Conservation (phyloP, 208 protist genomes). For the Trypanosoma mega region DNA sequence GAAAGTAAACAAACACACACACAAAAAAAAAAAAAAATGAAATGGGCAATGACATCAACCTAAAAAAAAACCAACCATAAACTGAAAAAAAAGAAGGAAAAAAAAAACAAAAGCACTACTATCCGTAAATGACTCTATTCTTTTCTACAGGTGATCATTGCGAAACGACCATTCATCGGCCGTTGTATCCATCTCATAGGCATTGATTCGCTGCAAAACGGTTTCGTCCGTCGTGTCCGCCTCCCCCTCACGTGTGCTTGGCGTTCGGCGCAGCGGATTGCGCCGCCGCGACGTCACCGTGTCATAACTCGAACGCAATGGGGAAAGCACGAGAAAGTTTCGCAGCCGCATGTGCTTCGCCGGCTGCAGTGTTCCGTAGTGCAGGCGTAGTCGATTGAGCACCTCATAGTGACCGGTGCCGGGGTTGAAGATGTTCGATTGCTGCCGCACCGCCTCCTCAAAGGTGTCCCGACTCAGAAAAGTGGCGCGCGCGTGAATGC, state of each 20-base stretch:
- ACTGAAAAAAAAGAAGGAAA: neutral
- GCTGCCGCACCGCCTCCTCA: conserved; percentile 48
- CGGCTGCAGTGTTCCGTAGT: conserved; percentile 40
- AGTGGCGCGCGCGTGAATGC: conserved; percentile 34
- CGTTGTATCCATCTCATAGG: too few relatives aligned
- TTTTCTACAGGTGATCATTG: too few relatives aligned
- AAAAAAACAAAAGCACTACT: neutral
- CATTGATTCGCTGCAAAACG: too few relatives aligned
- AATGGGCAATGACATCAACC: too few relatives aligned
- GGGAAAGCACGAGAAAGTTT: neutral
- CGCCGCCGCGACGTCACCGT: too few relatives aligned
- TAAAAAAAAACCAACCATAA: neutral
- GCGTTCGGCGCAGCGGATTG: too few relatives aligned
- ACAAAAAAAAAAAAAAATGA: neutral
- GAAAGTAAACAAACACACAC: conserved; percentile 11
- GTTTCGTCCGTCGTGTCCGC: too few relatives aligned
- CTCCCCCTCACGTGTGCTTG: too few relatives aligned
- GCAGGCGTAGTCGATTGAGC: conserved; percentile 55
- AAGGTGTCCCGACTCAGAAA: conserved; percentile 49
- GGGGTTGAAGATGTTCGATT: conserved; percentile 58
- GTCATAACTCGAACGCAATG: too few relatives aligned
- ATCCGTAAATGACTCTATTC: too few relatives aligned
- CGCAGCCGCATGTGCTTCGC: neutral
- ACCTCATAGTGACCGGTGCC: conserved; percentile 66
- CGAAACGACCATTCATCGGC: too few relatives aligned